Evolutionary conservation across 768 basidiomycete genomes (phyloP).

Genomic region (Phylloporus scabripes): DNA sequence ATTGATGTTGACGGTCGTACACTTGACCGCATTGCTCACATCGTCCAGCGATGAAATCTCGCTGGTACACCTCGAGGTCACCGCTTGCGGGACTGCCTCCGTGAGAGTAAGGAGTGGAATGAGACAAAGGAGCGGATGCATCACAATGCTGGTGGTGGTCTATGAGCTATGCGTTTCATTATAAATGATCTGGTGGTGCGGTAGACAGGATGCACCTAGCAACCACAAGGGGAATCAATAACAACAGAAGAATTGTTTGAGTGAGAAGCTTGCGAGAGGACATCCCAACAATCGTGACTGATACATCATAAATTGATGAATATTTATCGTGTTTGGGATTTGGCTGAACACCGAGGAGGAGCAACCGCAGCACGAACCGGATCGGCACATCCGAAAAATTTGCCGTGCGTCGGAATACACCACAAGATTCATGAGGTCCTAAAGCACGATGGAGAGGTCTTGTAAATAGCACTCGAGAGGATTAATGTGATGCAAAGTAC

Average conservation of each 20-base stretch:
- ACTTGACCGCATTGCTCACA: constrained; percentile 46
- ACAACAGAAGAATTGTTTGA: not conserved
- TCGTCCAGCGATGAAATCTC: constrained; percentile 50
- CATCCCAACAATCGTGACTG: not conserved
- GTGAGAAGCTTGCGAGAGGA: not conserved
- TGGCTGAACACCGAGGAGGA: not conserved
- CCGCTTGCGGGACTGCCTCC: constrained; percentile 13
- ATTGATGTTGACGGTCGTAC: constrained; percentile 54
- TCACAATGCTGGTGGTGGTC: constrained; percentile 1
- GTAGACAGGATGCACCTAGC: not conserved
- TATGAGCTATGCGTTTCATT: not conserved
- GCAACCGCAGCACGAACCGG: not conserved
- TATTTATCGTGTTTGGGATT: not conserved
- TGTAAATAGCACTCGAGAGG: too few species aligned
- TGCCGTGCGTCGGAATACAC: not conserved
- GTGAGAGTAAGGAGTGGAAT: constrained; percentile 15
- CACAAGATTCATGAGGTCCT: not conserved
- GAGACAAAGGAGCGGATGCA: constrained; percentile 8
- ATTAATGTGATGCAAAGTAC: too few species aligned
- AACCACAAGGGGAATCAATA: not conserved
- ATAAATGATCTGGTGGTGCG: not conserved
- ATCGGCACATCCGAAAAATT: not conserved
- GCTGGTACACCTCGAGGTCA: constrained; percentile 37
- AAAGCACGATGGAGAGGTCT: too few species aligned
- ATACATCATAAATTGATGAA: not conserved